Base-by-base conservation (phyloP, 1,139 yeast species). In the Trichomonascaceae sp. region DNA sequence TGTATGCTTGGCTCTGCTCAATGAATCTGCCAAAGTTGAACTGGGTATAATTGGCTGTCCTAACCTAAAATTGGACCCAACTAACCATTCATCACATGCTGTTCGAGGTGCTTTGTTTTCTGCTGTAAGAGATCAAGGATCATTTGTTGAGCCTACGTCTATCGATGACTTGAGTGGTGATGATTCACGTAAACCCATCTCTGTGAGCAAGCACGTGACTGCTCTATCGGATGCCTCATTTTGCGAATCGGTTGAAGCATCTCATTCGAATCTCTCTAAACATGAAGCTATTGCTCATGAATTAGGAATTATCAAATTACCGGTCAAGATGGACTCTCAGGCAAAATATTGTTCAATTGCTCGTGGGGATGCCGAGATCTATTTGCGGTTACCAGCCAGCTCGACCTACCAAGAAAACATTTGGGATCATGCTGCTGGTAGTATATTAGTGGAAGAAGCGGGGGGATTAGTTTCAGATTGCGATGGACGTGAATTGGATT, bases 381-480 rank as follows among this genome's bases (percentile, higher is more conserved):
- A 95, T 64, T 76, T 93, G 60, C 83, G 99, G 62, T 74, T 95
- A 57, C 99, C 99, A 12, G 81, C 85, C 49, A 83, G 80, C 60
- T 78, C 81, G 52, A 72, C 79, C 2, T 93, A 91, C 69, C 81
- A 88, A 64, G 99, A 93, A 68, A 93, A 95, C 72, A 90, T 93
- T 57, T 93, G 99, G 99, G 99, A 93, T 70, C 99, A 93, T 69
- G 98, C 98, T 22, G 96, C 97, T 1, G 99, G 99, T 5, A 85
- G 87, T 63, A 76, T 91, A 12, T 79, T 93, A 60, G 83, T 95
- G 46, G 77, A 81, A 41, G 99, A 95, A 70, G 87, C 95, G 62
- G 98, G 98, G 48, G 99, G 99, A 8, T 70, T 75, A 53, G 98
- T 93, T 27, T 83, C 95, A 13, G 99, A 93, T 67, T 82, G 91